A percentile compares a stretch with the other conserved stretches of the same genome.
phyloP scores from a whole-genome alignment of 179 eudicot species.

The Amaranthus tricolor region DNA sequence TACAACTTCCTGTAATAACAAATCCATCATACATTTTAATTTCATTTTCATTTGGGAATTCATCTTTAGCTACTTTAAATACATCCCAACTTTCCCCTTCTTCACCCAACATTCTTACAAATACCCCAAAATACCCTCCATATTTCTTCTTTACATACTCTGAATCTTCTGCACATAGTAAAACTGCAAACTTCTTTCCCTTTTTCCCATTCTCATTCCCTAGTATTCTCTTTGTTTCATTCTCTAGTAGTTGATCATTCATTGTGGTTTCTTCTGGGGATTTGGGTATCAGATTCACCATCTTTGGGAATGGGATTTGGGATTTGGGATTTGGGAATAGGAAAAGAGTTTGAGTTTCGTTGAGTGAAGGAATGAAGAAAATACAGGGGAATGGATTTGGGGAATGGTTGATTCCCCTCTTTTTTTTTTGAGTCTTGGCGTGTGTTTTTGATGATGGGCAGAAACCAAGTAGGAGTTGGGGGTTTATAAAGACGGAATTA shows the following conservation, averaged over 20 bases:
- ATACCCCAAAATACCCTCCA: slow-evolving; percentile 85
- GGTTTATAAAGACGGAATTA: slow-evolving; percentile 9
- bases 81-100: slow-evolving; percentile 79
- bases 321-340: neutral
- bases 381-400: neutral
- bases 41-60: slow-evolving; percentile 59
- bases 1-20: slow-evolving; percentile 89
- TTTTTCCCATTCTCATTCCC: slow-evolving; percentile 15
- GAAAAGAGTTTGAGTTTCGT: neutral
- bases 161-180: slow-evolving; percentile 75
- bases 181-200: slow-evolving; percentile 52
- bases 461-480: neutral
- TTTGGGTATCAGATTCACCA: slow-evolving; percentile 32
- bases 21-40: slow-evolving; percentile 64
- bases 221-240: neutral
- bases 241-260: slow-evolving; percentile 5
- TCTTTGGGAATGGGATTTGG: slow-evolving; percentile 5
- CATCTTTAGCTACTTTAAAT: slow-evolving; percentile 48
- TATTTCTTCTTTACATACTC: slow-evolving; percentile 76
- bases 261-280: slow-evolving; percentile 6
- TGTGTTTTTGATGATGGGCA: neutral
- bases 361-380: neutral
- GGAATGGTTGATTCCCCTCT: neutral
- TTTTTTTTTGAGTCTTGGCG: neutral
- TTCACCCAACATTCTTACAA: slow-evolving; percentile 63